These are phyloP conservation scores for Odontarrhena argentea DNA, from an alignment of 345 rosid species.

Conservation along the genomic window DNA sequence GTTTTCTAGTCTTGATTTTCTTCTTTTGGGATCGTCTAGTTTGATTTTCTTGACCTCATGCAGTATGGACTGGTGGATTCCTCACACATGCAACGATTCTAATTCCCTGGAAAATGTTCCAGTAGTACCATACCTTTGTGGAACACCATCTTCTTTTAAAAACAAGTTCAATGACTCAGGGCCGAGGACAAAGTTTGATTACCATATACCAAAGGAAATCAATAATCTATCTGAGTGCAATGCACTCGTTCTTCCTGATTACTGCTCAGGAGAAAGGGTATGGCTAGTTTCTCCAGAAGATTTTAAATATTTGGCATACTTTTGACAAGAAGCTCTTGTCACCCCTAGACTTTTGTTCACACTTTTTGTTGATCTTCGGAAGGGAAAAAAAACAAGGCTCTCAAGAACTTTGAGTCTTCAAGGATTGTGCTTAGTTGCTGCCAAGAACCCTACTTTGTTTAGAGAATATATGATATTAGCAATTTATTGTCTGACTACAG, in stretches of 20 bases:
- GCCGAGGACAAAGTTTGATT: slow-evolving; percentile 21
- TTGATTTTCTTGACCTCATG: slow-evolving; percentile 29
- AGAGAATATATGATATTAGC: neutral
- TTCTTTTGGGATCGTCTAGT: slow-evolving; percentile 12
- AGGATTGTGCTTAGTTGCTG: slow-evolving; percentile 16
- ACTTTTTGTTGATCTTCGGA: slow-evolving; percentile 13
- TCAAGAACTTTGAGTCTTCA: neutral
- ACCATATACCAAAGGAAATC: slow-evolving; percentile 34
- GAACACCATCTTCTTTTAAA: slow-evolving; percentile 26
- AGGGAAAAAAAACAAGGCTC: neutral
- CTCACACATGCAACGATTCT: slow-evolving; percentile 28
- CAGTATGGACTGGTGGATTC: slow-evolving; percentile 50
- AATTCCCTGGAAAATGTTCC: slow-evolving; percentile 43
- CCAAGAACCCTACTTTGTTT: neutral
- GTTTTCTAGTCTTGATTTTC: slow-evolving; percentile 15
- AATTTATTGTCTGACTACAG: neutral
- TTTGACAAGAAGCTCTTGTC: neutral
- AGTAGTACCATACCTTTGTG: slow-evolving; percentile 41
- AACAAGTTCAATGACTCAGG: slow-evolving; percentile 10
- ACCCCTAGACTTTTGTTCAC: slow-evolving; percentile 2
- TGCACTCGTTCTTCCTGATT: slow-evolving; percentile 42
- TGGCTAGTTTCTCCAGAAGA: slow-evolving; percentile 24
- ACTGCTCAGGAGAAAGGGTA: slow-evolving; percentile 35
- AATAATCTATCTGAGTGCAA: slow-evolving; percentile 42
- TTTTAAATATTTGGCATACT: neutral